Evolutionary conservation across 1,284 basidiomycete species (phyloP), one percentile per base, ranked within the genome.

Genomic region (Cerrena zonata): DNA sequence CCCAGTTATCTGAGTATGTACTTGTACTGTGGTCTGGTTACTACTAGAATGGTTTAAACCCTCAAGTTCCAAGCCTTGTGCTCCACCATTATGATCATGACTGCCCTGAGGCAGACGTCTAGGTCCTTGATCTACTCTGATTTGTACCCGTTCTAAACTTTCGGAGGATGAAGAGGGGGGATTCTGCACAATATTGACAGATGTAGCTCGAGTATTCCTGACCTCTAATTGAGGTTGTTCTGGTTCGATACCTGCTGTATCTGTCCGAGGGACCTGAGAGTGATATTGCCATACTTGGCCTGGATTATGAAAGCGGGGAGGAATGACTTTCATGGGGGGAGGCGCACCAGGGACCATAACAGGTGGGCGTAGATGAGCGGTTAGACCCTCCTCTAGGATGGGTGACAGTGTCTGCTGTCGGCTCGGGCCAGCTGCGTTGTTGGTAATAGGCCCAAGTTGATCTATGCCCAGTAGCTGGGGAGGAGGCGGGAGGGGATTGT

Each of bases 261-360:
- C 15, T 7, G 30, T 7, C 30, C 15, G 7, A 7, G 30, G 30
- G 15, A 7, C 15, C 7, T 7, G 7, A n/a, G n/a, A n/a, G n/a
- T n/a, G n/a, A 34, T 34, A 34, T 15, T 34, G 7, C 30, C 30
- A 34, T 7, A 34, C 15, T 15, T 34, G 30, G 15, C 7, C 30
- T 7, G 30, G 30, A 34, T 34, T 34, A 7, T 34, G 30, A 7
- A 34, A 15, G 15, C 15, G 30, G 7, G 30, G 30, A 34, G 58
- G 58, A 2, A 61, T 43, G 10, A 60, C 49, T 40, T 56, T 60
- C 24, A 53, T 54, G 10, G 53, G 39, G 23, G 47, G 48, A 19
- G 52, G 52, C 22, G 63, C 63, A 37, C 63, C 63, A 11, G 62
- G 62, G 15, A 63, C 51, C 38, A 65, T 52, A 34, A 59, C 51